Evolutionary conservation across 164 flowering plant species (phyloP).

Genomic region (Chimonanthus salicifolius): DNA sequence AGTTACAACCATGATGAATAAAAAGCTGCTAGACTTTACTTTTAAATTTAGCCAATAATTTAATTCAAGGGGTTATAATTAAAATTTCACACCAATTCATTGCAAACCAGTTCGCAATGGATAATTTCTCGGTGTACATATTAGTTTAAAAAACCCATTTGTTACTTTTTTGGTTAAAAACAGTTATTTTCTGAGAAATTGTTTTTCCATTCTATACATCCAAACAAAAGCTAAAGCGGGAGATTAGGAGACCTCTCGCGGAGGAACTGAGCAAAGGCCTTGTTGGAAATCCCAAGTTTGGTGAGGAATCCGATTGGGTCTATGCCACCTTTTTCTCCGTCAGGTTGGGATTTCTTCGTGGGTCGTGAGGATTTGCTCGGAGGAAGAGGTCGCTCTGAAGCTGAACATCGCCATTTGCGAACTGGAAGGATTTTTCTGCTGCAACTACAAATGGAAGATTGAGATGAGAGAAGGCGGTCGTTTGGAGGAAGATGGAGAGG

Average conservation of each 20-base stretch:
- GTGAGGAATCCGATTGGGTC: conserved; percentile 87
- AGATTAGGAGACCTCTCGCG: conserved; percentile 61
- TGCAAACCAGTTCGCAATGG: no score
- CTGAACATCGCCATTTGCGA: conserved; percentile 39
- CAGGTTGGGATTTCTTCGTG: conserved; percentile 14
- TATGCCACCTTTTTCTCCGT: conserved; percentile 28
- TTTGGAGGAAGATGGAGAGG: not conserved
- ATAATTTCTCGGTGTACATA: no score
- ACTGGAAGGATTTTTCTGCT: not conserved
- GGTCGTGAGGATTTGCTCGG: conserved; percentile 12
- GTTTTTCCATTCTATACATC: no score
- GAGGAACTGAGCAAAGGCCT: conserved; percentile 68
- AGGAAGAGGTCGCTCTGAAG: conserved; percentile 33
- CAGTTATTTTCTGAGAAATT: no score
- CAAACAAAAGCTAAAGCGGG: not conserved
- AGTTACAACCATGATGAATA: no score
- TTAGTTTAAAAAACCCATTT: no score
- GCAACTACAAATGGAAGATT: not conserved
- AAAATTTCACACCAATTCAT: no score
- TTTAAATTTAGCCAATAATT: no score
- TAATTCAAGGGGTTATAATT: no score
- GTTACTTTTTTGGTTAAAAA: no score
- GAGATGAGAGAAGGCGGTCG: not conserved
- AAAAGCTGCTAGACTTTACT: no score
- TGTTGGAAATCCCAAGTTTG: conserved; percentile 60